phyloP scores from a whole-genome alignment of 306 rosid species.

The Hippophae rhamnoides region DNA sequence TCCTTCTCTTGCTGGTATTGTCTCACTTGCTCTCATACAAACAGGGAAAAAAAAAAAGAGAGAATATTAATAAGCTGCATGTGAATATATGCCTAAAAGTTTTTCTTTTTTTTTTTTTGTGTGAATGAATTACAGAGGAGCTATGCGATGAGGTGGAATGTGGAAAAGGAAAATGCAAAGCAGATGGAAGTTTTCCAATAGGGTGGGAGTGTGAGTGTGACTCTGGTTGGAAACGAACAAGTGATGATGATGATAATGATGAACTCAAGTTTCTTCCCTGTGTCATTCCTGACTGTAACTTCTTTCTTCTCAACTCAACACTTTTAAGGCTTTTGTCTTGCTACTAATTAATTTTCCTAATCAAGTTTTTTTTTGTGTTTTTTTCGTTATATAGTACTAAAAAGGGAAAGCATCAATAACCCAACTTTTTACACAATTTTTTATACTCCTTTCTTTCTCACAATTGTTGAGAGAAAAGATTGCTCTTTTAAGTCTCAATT shows the following conservation, averaged over 20 bases:
- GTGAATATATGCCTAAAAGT: no score
- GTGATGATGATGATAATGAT: conserved; percentile 21
- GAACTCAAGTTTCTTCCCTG: conserved; percentile 65
- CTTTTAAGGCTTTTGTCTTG: no score
- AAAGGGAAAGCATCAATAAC: no score
- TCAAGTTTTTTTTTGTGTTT: no score
- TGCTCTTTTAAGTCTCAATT: no score
- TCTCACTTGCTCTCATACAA: background rate
- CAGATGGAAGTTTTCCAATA: conserved; percentile 19
- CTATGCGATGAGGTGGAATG: conserved; percentile 59
- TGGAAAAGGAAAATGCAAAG: conserved; percentile 57
- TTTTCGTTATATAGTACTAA: no score
- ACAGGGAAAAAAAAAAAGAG: background rate
- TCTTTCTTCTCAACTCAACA: background rate
- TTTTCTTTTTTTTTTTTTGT: no score
- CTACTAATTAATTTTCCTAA: no score
- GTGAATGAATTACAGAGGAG: conserved; percentile 25
- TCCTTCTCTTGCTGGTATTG: conserved; percentile 23
- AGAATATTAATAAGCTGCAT: background rate
- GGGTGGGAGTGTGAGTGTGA: conserved; percentile 55
- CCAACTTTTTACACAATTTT: no score
- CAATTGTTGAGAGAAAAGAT: no score
- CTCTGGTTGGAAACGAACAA: conserved; percentile 53
- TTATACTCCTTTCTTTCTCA: no score
- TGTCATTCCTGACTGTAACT: conserved; percentile 60